Evolutionary conservation across 352 stramenopile species (phyloP), one percentile per base, ranked within the genome.

Genomic region (Phytophthora pinifolia): DNA sequence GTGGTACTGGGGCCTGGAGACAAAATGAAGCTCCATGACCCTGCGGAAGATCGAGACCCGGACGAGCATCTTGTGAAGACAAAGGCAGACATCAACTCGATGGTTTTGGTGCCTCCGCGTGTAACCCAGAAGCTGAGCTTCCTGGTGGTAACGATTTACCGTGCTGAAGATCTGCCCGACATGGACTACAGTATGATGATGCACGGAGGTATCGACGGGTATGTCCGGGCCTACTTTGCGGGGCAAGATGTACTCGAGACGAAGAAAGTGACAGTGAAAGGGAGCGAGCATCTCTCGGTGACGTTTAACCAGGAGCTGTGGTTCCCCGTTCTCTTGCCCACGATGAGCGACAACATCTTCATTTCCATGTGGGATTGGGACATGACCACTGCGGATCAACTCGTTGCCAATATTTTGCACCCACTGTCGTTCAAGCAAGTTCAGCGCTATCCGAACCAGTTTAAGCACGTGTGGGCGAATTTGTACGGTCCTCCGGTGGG

Each of bases 351-450:
- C 57, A 79, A 78, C 33, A 84, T 97, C 17, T 83, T 79, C 31
- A 54, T 96, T n/a, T 92, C 79, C 7, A 48, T 97, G 15, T 96
- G 80, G 79, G 88, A 96, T 65, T 87, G 70, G 55, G 70, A 86
- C n/a, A 54, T 86, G 49, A 82, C 72, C 13, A 67, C 61, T 13
- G 72, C 93, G 12, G 72, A 96, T 41, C 52, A 71, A 27, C 68
- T 93, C 22, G 81, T 96, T 5, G 77, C 76, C 13, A 92, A 88
- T 51, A 67, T 75, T 22, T 43, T 86, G 14, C 68, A 39, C 0
- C 76, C 83, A 20, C 91, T 91, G 49, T 74, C 85, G 22, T 96
- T 95, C 43, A 67, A 83, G 41, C 69, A 86, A 54, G 63, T 96
- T 17, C 67, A 87, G 38, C 68, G 71, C 48, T 76, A 86, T 43